Conservation (phyloP, 805 yeast species). For the Ogataea nonfermentans region DNA sequence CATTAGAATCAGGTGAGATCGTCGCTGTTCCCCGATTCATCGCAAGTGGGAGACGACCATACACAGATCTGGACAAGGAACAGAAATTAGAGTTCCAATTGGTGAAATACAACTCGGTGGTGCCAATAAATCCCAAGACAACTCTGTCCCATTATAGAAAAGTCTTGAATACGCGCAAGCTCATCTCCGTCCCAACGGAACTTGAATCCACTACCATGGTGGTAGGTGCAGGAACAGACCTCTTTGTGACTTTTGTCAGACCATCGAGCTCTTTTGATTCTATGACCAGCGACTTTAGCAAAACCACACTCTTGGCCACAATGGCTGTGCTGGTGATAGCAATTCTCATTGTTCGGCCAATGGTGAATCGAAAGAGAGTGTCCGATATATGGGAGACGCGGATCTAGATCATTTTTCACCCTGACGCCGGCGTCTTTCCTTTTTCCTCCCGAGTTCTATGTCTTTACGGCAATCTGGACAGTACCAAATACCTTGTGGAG, state of each 20-base stretch:
- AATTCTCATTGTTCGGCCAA: constrained; percentile 52
- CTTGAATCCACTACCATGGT: constrained; percentile 81
- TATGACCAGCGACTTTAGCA: constrained; percentile 66
- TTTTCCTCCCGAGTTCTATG: constrained; percentile 27
- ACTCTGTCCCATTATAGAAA: constrained; percentile 51
- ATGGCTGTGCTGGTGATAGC: constrained; percentile 48
- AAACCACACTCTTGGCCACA: constrained; percentile 58
- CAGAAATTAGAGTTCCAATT: constrained; percentile 60
- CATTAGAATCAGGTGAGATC: constrained; percentile 60
- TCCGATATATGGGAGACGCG: constrained; percentile 47
- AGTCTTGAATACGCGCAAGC: constrained; percentile 32
- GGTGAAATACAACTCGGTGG: constrained; percentile 62
- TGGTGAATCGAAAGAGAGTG: constrained; percentile 53
- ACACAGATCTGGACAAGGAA: constrained; percentile 47
- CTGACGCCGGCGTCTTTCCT: constrained; percentile 25
- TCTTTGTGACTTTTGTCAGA: constrained; percentile 71
- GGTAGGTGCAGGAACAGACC: constrained; percentile 63
- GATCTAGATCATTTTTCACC: constrained; percentile 4
- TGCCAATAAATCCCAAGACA: constrained; percentile 48
- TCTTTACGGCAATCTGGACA: constrained; percentile 77
- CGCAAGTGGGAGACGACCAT: constrained; percentile 66
- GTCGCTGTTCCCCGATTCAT: constrained; percentile 67
- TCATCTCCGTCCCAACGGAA: constrained; percentile 56
- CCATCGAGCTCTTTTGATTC: constrained; percentile 86
- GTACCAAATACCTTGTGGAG: constrained; percentile 95